Conservation (phyloP, 805 yeast species). For the Ogataea wickerhamii region DNA sequence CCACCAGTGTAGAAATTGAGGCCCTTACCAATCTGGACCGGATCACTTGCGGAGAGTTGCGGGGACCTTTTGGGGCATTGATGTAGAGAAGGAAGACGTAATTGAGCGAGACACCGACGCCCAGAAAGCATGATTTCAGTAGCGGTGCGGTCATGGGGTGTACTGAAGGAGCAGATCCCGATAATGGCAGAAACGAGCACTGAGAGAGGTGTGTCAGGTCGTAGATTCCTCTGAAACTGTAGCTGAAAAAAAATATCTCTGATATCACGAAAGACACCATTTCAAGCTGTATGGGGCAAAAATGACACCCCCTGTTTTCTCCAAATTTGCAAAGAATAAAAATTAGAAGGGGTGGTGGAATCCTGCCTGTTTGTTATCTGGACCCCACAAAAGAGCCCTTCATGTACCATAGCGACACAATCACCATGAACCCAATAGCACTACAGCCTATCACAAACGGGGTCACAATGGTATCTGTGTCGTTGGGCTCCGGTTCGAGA, state of each 20-base stretch:
- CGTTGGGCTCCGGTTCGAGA: conserved; percentile 57
- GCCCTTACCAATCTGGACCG: conserved; percentile 39
- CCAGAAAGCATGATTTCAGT: neutral
- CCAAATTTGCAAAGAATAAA: no score
- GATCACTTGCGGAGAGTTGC: conserved; percentile 46
- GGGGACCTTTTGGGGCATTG: conserved; percentile 18
- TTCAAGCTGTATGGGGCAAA: no score
- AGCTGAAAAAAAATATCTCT: no score
- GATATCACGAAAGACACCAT: no score
- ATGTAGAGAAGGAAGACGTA: conserved; percentile 40
- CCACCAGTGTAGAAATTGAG: conserved; percentile 28
- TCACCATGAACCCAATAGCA: conserved; percentile 61
- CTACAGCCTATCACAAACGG: conserved; percentile 64
- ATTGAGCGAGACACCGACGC: neutral
- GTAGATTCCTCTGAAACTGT: no score
- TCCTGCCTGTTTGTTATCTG: no score
- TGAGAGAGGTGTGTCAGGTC: no score
- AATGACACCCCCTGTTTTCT: no score
- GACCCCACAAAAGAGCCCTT: conserved; percentile 42
- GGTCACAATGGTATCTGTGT: conserved; percentile 42
- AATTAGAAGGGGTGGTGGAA: no score
- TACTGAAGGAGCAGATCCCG: no score
- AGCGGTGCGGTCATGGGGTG: neutral
- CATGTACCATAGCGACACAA: conserved; percentile 64
- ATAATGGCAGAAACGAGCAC: no score